Conservation (phyloP, 345 rosid species). For the Murraya koenigii region DNA sequence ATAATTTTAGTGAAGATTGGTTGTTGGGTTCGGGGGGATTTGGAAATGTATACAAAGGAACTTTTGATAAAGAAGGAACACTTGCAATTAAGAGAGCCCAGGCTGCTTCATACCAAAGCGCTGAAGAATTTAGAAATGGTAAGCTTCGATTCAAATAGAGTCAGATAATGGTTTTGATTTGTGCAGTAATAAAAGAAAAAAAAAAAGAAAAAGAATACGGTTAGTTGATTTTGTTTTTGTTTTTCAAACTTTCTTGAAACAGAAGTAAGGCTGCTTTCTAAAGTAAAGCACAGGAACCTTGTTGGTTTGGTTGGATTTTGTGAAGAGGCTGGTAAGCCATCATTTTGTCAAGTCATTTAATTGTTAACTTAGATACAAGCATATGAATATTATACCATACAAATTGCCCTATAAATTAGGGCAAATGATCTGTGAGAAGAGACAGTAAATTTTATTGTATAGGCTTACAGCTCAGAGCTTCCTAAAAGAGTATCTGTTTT, state of each 20-base stretch:
- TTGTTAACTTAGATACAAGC: background rate
- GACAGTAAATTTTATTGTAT: background rate
- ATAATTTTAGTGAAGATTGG: conserved; percentile 45
- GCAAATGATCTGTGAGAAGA: background rate
- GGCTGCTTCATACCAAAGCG: conserved; percentile 43
- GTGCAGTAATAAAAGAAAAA: background rate
- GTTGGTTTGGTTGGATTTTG: conserved; percentile 59
- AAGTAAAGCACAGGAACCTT: conserved; percentile 54
- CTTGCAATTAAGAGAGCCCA: conserved; percentile 63
- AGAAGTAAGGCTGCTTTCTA: conserved; percentile 55
- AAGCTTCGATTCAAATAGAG: background rate
- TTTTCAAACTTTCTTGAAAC: conserved; percentile 26
- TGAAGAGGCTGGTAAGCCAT: conserved; percentile 49
- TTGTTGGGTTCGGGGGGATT: conserved; percentile 57
- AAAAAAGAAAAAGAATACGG: background rate
- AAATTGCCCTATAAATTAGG: background rate
- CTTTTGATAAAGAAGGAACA: conserved; percentile 32
- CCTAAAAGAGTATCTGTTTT: background rate
- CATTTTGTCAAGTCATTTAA: background rate
- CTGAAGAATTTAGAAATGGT: conserved; percentile 66
- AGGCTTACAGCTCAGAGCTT: background rate
- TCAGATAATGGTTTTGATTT: background rate
- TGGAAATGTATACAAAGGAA: conserved; percentile 53
- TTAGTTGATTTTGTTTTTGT: conserved; percentile 14
- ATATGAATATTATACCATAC: background rate